Evolutionary conservation across 2,329 filamentous ascomycete genomes (phyloP).

Genomic region (Trichoderma koningiopsis): DNA sequence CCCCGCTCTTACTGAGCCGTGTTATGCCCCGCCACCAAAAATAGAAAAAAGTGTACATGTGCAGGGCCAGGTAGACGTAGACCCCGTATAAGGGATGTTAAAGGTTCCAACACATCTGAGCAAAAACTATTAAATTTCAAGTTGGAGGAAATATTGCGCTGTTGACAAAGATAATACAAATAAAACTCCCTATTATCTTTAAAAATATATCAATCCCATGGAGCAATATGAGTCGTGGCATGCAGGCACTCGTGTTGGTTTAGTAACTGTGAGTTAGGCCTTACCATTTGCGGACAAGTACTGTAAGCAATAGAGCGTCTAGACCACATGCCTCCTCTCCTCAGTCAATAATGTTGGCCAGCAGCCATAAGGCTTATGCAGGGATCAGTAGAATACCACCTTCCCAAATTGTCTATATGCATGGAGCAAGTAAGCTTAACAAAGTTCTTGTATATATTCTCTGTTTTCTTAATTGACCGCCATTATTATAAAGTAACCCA

Average conservation of each 20-base stretch:
- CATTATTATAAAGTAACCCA: neutral
- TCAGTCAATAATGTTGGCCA: neutral
- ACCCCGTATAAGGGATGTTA: no score
- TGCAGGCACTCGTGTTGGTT: neutral
- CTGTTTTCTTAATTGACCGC: neutral
- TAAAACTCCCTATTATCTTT: no score
- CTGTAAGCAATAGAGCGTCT: neutral
- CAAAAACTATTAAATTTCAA: no score
- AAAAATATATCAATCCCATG: neutral
- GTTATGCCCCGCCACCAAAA: no score
- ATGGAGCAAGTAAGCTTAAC: neutral
- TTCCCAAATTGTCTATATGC: slow-evolving; percentile 2
- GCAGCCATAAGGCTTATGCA: neutral
- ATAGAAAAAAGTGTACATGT: no score
- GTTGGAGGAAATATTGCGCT: no score
- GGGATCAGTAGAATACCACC: neutral
- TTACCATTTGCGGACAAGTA: neutral
- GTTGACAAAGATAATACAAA: no score
- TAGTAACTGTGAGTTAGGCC: neutral
- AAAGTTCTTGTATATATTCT: neutral
- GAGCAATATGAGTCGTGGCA: neutral
- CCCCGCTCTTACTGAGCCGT: no score
- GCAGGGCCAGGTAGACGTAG: no score
- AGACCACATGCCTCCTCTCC: neutral
- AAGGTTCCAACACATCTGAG: no score